Conservation (phyloP, 805 yeast species). For the Spathaspora passalidarum region DNA sequence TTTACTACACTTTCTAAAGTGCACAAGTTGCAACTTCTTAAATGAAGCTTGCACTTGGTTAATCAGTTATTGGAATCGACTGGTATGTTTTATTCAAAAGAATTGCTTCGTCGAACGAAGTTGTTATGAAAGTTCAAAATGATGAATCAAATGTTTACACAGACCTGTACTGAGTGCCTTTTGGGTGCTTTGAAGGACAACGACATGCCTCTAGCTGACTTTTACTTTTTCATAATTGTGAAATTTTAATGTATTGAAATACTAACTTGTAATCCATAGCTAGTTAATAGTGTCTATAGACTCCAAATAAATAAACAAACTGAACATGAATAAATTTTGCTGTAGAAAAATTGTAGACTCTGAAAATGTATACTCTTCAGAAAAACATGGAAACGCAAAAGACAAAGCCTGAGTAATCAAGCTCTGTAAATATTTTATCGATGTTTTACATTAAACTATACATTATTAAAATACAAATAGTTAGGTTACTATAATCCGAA, state of each 20-base stretch:
- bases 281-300: neutral
- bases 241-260: neutral
- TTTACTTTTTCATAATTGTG: neutral
- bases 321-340: neutral
- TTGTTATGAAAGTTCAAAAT: slow-evolving; percentile 2
- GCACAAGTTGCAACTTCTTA: neutral
- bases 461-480: slow-evolving; percentile 1
- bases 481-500: neutral
- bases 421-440: neutral
- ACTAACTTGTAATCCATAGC: neutral
- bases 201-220: slow-evolving; percentile 17
- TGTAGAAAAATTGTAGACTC: too few relatives aligned
- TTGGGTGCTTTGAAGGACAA: slow-evolving; percentile 12
- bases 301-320: neutral
- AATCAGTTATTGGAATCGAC: neutral
- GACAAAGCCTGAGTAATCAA: neutral
- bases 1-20: neutral
- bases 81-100: neutral
- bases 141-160: slow-evolving; percentile 16
- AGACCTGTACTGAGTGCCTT: slow-evolving; percentile 15
- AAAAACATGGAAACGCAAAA: too few relatives aligned
- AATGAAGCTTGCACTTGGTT: neutral
- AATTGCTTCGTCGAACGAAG: neutral
- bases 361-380: too few relatives aligned
- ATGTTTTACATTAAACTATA: slow-evolving; percentile 2